Base-by-base conservation (phyloP, 176 grass and related monocot genomes). In the Dendrocalamus sinicus region DNA sequence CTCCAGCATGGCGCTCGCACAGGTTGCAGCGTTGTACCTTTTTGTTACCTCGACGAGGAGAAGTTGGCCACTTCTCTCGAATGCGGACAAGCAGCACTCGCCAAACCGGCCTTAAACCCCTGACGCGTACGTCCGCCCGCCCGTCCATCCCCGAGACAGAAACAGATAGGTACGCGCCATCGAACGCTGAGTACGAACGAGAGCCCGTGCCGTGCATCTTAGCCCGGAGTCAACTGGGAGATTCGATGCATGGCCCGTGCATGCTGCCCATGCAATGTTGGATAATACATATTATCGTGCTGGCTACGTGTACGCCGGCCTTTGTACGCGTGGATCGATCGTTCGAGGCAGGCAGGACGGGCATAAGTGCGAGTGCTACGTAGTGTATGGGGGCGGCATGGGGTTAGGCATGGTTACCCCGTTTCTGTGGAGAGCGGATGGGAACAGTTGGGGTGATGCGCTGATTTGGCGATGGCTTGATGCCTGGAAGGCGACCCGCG, bases 221-320 rank as follows among this genome's bases (percentile, higher is more conserved):
- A 2, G 79, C 40, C 19, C 14, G 26, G 61, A 67, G 28, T 26
- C 72, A 69, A 32, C 79, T 67, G 11, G 20, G 22, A 28, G 32
- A 41, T 19, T 20, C 17, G 55, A 52, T 0, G 64, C 67, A 72
- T 86, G 84, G 52, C 65, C 73, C n/a, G 4, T 46, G 76, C 76
- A 66, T 85, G 82, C 75, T 39, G 87, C 87, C 81, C 74, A 89
- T 73, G 70, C 40, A 50, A 79, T 16, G 17, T 20, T 23, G 37
- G 78, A 81, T 41, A n/a, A 55, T 50, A 32, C 22, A 73, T 43
- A 9, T 43, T 48, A 75, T 63, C 60, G 77, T 17, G 22, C 9
- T 4, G 81, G 12, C 66, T 54, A 30, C 76, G 40, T 13, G 57
- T 3, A 20, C 35, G 61, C 7, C n/a, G 5, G 61, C 47, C 83